Evolutionary conservation across 768 basidiomycete species (phyloP), one percentile per base, ranked within the genome.

Genomic region (Cystoderma amianthinum): DNA sequence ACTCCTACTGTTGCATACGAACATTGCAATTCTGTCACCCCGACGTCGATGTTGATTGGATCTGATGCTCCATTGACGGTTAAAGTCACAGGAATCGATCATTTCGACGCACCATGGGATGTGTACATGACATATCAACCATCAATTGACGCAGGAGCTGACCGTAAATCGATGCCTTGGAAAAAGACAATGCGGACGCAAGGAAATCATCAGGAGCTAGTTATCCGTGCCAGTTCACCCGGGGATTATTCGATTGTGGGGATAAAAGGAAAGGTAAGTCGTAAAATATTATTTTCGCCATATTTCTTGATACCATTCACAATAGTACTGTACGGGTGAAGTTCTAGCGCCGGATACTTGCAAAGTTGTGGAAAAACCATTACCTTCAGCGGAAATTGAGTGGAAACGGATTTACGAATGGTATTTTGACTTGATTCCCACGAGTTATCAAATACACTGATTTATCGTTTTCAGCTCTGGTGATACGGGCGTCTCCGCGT

Each of bases 351-450:
- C 92, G 1, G 88, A 91, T 43, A 76, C 69, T 3, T 92, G 90
- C 50, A 74, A 65, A 43, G 87, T 94, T 2, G 61, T 84, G 20
- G 80, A 91, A 57, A 73, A 76, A 47, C 86, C 89, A 3, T 53
- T 72, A 21, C 93, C 93, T 2, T 79, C 76, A 2, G 87, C 90
- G 17, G 83, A 94, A 52, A 87, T 95, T 44, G 77, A 84, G 60
- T 91, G 89, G 80, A 86, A 82, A 51, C 82, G 82, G 38, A 85
- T 94, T 44, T 88, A 92, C 46, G 91, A 94, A 67, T 93, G 92
- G 92, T 89, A 48, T 49, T 67, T 25, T 39, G 38, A 17, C 36
- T 11, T 18, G 4, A 39, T 23, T 43, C 3, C 38, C 35, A 25
- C 13, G 21, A 16, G 21, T 36, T n/a, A n/a, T n/a, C n/a, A 24